Evolutionary conservation across 176 grass and related monocot genomes (phyloP), one percentile per base, ranked within the genome.

Genomic region (Triticum dicoccoides): DNA sequence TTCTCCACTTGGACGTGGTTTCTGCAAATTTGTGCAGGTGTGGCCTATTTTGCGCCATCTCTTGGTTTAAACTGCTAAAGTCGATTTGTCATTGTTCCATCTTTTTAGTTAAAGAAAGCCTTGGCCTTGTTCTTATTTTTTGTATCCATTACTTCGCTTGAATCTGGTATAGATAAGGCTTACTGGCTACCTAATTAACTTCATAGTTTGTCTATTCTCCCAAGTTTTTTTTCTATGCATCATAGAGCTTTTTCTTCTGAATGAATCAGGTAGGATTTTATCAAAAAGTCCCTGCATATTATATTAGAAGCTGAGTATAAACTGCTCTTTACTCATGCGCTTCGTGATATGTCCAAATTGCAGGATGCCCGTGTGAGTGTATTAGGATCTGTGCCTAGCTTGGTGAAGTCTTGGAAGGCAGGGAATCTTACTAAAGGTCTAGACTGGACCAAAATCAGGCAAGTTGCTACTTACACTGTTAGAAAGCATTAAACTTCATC

Each of bases 21-120:
- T 98, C 72, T 95, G 93, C 78, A 98, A 94, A 88, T 98, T 98
- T 91, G 76, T 98, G 39, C 93, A 98, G 93, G 96, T 98, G 80
- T 82, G 68, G 15, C 9, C 2, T 78, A 52, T 30, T 20, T 23
- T 87, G 21, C n/a, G 78, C 33, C 33, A 44, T 79, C 17, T 51
- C 4, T 84, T 81, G 32, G 25, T 82, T 67, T 81, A 11, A 45
- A 45, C 54, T 65, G 6, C 7, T 81, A 59, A 84, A 69, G 65
- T 86, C 3, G 18, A 70, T 78, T 63, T 78, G 64, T 71, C 29
- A 30, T 70, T 64, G 4, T 32, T 78, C 4, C 0, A 6, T 58
- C 6, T 3, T 56, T 18, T 58, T 44, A 44, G 42, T 44, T 44
- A 44, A 44, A 44, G 42, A 11, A 44, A 44, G 10, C 42, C 42